Percentiles rank a stretch among this genome's conserved stretches.
phyloP scores from a whole-genome alignment of 1,284 basidiomycete genomes.

The Flammula alnicola region DNA sequence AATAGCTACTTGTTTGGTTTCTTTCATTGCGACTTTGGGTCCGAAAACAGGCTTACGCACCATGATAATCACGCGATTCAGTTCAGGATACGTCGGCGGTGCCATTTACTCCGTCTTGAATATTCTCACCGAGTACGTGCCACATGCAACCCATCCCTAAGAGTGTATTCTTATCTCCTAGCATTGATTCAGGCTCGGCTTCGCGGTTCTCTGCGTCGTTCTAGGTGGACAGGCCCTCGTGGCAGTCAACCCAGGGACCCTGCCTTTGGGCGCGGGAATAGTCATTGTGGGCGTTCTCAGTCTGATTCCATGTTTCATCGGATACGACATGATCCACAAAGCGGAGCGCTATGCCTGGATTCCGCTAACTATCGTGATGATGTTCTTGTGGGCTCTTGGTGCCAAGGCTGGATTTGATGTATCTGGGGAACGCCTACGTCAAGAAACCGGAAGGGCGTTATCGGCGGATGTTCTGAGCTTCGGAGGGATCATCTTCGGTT shows the following conservation, averaged over 20 bases:
- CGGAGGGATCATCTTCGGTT: constrained; percentile 12
- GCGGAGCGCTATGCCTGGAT: constrained; percentile 15
- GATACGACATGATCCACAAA: constrained; percentile 15
- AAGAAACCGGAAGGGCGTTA: constrained; percentile 10
- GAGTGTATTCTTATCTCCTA: neutral
- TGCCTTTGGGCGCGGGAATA: constrained; percentile 8
- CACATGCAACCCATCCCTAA: neutral
- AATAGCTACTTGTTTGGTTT: constrained; percentile 7
- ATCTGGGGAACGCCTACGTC: neutral
- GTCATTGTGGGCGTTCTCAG: constrained; percentile 15
- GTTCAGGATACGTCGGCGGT: constrained; percentile 14
- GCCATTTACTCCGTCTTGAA: constrained; percentile 14
- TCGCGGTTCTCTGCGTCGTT: constrained; percentile 14
- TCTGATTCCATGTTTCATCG: constrained; percentile 14
- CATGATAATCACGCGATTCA: constrained; percentile 17
- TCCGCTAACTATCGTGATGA: constrained; percentile 13
- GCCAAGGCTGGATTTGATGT: constrained; percentile 12
- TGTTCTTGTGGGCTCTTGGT: constrained; percentile 14
- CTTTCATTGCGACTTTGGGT: constrained; percentile 16
- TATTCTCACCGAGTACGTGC: constrained; percentile 12
- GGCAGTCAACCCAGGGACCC: constrained; percentile 14
- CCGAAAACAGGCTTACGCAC: constrained; percentile 13
- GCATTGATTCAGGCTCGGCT: constrained; percentile 6
- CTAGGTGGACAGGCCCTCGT: constrained; percentile 14
- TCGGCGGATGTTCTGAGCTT: constrained; percentile 14